These are phyloP conservation scores for Lachnellula arida DNA, from an alignment of 2,329 filamentous ascomycete genomes.

Conservation along the genomic window DNA sequence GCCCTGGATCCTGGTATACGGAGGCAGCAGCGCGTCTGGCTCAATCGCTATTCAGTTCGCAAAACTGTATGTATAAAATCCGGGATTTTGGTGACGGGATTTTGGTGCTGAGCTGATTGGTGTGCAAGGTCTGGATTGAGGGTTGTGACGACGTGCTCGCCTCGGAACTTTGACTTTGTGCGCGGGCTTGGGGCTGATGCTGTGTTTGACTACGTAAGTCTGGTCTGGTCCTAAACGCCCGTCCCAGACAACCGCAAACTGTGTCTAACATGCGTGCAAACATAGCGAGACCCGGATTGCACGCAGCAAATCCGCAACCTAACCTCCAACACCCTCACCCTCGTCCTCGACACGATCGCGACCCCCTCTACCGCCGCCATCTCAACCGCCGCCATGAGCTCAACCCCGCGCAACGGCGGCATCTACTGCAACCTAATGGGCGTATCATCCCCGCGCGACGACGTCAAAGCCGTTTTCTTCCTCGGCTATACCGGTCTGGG, in stretches of 20 bases:
- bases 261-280: background rate
- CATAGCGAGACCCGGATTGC: constrained; percentile 34
- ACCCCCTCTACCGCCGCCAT: constrained; percentile 10
- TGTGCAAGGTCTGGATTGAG: constrained; percentile 18
- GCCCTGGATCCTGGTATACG: constrained; percentile 41
- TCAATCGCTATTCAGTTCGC: constrained; percentile 43
- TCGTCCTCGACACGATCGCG: constrained; percentile 21
- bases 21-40: constrained; percentile 44
- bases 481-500: constrained; percentile 39
- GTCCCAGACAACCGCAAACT: background rate
- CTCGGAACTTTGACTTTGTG: constrained; percentile 43
- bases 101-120: background rate
- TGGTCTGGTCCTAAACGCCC: background rate
- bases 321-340: constrained; percentile 34
- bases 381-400: constrained; percentile 17
- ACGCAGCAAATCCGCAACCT: constrained; percentile 40
- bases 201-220: constrained; percentile 42
- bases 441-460: constrained; percentile 12
- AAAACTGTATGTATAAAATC: constrained; percentile 33
- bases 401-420: constrained; percentile 7
- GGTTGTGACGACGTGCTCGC: constrained; percentile 42
- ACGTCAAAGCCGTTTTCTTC: constrained; percentile 29
- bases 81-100: too few species aligned
- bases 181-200: constrained; percentile 42
- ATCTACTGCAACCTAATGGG: constrained; percentile 52